phyloP scores from a whole-genome alignment of 208 protist genomes.

The Willaertia magna region DNA sequence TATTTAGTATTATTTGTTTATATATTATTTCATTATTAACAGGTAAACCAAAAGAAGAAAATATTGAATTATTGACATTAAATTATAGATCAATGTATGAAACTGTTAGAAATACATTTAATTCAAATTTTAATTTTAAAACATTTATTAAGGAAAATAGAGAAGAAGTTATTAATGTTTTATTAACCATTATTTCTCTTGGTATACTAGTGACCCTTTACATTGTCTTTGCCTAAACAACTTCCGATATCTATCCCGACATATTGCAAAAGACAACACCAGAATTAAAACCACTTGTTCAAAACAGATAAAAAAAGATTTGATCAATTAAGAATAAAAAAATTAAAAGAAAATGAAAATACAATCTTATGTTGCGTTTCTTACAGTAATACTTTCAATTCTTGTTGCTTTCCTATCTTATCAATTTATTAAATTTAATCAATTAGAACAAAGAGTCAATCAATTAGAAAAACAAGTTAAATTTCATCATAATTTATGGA shows the following conservation, averaged over 20 bases:
- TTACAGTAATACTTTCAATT: too few species aligned
- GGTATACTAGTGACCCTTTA: not conserved
- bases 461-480: not conserved
- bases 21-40: not conserved
- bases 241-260: not conserved
- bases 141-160: not conserved
- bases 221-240: not conserved
- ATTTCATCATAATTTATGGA: not conserved
- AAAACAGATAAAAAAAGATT: too few species aligned
- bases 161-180: not conserved
- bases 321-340: too few species aligned
- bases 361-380: too few species aligned
- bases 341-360: too few species aligned
- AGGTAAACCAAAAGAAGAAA: not conserved
- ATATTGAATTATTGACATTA: not conserved
- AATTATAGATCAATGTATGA: not conserved
- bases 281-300: too few species aligned
- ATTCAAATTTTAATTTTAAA: not conserved
- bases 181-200: not conserved
- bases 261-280: too few species aligned
- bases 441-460: too few species aligned
- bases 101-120: not conserved
- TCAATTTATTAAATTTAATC: too few species aligned
- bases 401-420: too few species aligned
- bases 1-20: not conserved